Conservation (phyloP, 331 rosid genomes). For the Arachis monticola region DNA sequence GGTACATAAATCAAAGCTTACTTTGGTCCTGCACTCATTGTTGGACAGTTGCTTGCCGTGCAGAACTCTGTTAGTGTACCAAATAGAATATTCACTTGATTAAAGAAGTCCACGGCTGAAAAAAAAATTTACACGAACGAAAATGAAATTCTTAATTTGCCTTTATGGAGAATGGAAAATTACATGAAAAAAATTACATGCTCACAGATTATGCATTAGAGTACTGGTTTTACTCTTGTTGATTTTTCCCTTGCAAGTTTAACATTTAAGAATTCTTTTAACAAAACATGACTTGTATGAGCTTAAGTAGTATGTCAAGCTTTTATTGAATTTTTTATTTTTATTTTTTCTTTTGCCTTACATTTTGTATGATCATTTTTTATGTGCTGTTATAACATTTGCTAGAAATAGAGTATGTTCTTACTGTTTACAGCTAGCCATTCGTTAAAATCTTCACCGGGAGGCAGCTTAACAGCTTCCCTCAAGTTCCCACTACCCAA, state of each 20-base stretch:
- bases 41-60: constrained; percentile 73
- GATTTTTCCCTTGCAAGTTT: no score
- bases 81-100: constrained; percentile 80
- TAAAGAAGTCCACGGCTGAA: constrained; percentile 87
- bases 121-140: neutral
- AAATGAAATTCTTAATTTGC: neutral
- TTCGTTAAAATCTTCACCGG: constrained; percentile 77
- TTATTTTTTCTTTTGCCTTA: no score
- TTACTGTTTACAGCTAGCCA: constrained; percentile 88
- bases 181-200: neutral
- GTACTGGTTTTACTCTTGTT: no score
- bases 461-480: constrained; percentile 81
- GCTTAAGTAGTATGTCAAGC: no score
- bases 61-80: constrained; percentile 94
- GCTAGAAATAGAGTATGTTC: neutral
- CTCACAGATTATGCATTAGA: no score
- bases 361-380: no score
- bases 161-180: neutral
- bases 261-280: no score
- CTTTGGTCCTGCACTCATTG: constrained; percentile 90
- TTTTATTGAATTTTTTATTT: no score
- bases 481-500: constrained; percentile 84
- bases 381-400: no score
- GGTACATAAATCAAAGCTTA: constrained; percentile 44
- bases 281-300: no score